Conservation (phyloP, 116 monocot species). For the Trichopus zeylanicus region DNA sequence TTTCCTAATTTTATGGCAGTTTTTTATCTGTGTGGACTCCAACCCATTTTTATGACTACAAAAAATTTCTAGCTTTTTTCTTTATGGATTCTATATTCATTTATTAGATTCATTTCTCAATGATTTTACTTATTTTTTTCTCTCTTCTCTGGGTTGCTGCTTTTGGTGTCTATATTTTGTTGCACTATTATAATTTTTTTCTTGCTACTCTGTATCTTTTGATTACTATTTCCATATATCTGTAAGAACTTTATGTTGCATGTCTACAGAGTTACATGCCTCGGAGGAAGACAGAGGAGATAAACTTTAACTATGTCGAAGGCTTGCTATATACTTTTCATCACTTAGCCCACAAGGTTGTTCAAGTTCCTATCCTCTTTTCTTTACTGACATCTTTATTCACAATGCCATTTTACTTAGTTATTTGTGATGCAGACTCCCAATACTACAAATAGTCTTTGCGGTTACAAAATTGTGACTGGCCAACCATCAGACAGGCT, state of each 20-base stretch:
- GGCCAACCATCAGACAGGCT: conserved; percentile 98
- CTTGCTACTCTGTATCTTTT: background rate
- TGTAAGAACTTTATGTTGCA: background rate
- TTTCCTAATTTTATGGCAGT: too few relatives aligned
- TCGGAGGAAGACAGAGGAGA: conserved; percentile 64
- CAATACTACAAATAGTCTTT: conserved; percentile 94
- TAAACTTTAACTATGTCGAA: conserved; percentile 73
- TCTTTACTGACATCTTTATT: background rate
- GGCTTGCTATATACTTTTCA: conserved; percentile 90
- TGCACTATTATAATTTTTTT: too few relatives aligned
- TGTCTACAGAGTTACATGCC: conserved; percentile 72
- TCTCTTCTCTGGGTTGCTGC: too few relatives aligned
- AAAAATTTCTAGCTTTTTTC: too few relatives aligned
- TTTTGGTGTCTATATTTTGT: background rate
- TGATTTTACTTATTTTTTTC: too few relatives aligned
- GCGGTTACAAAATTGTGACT: conserved; percentile 98
- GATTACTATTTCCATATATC: background rate
- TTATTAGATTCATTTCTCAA: too few relatives aligned
- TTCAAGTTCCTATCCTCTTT: background rate
- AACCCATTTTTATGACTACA: too few relatives aligned
- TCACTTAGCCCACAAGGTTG: conserved; percentile 86
- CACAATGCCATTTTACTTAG: background rate
- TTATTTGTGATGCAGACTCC: conserved; percentile 59
- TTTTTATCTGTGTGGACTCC: too few relatives aligned
- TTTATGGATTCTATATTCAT: too few relatives aligned